These are phyloP conservation scores for Dissophora globulifera DNA, from an alignment of 192 early-diverging fungal species.

Conservation along the genomic window DNA sequence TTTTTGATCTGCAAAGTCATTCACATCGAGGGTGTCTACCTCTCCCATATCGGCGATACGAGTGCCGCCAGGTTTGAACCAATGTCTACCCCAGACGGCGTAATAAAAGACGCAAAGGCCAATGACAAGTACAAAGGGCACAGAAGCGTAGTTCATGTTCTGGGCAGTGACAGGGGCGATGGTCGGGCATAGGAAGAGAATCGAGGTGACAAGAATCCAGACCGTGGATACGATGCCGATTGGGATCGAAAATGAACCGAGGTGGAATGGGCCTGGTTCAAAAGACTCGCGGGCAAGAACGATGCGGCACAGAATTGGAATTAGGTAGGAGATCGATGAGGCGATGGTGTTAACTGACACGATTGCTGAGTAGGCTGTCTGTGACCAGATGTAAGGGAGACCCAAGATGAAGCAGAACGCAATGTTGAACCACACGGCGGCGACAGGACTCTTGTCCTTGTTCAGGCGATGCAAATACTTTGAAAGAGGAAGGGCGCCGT, in stretches of 20 bases:
- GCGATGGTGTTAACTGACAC: constrained; percentile 69
- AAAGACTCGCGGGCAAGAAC: constrained; percentile 57
- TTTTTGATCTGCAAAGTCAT: background rate
- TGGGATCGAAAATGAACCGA: constrained; percentile 55
- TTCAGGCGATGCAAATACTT: constrained; percentile 57
- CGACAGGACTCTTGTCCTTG: constrained; percentile 57
- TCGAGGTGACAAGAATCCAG: constrained; percentile 57
- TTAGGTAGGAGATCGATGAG: constrained; percentile 59
- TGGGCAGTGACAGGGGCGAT: constrained; percentile 53
- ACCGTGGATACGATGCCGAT: constrained; percentile 48
- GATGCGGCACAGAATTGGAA: constrained; percentile 61
- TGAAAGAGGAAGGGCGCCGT: constrained; percentile 64
- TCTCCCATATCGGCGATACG: background rate
- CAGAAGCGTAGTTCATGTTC: constrained; percentile 61
- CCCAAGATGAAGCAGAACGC: constrained; percentile 61
- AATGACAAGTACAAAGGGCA: constrained; percentile 59
- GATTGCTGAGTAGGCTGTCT: constrained; percentile 61
- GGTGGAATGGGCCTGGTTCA: constrained; percentile 56
- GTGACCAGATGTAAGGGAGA: constrained; percentile 58
- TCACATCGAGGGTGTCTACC: background rate
- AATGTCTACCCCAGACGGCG: constrained; percentile 63
- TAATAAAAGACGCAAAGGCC: constrained; percentile 56
- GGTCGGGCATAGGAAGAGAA: constrained; percentile 59
- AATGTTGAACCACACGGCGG: constrained; percentile 65
- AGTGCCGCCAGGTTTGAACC: constrained; percentile 59